Evolutionary conservation across 331 rosid species (phyloP).

Genomic region (Quercus tomentella): DNA sequence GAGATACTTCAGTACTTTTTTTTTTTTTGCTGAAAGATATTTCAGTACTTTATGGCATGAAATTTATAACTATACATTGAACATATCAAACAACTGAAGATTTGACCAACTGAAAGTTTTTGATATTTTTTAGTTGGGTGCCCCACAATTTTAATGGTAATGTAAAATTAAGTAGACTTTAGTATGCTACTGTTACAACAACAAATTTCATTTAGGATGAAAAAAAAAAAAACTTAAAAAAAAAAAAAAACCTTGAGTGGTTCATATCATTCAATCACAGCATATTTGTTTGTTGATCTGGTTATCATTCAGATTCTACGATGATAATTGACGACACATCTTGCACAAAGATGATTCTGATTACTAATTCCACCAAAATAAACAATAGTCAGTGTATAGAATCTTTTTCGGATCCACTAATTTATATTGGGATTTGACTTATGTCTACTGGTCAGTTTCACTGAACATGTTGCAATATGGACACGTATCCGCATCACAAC

Average conservation of each 20-base stretch:
- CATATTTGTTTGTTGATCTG: not conserved
- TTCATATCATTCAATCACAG: not conserved
- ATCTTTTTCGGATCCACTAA: not conserved
- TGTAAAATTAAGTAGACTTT: no score
- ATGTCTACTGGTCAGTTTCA: accelerated
- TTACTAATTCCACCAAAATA: not conserved
- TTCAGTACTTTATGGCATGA: no score
- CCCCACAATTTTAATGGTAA: no score
- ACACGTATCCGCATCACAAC: accelerated
- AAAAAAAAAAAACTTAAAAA: no score
- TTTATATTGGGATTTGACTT: accelerated
- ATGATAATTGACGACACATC: not conserved
- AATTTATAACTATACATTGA: no score
- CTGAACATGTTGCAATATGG: accelerated
- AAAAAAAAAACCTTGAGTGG: not conserved
- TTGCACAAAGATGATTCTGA: not conserved
- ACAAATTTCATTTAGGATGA: no score
- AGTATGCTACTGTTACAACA: no score
- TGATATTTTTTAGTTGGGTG: no score
- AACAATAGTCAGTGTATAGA: accelerated
- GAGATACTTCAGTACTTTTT: no score
- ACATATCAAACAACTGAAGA: no score
- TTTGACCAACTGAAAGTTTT: no score
- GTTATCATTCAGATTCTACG: not conserved
- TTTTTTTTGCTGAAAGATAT: no score